Evolutionary conservation across 1,139 yeast genomes (phyloP).

Genomic region (Candida freyschussii): DNA sequence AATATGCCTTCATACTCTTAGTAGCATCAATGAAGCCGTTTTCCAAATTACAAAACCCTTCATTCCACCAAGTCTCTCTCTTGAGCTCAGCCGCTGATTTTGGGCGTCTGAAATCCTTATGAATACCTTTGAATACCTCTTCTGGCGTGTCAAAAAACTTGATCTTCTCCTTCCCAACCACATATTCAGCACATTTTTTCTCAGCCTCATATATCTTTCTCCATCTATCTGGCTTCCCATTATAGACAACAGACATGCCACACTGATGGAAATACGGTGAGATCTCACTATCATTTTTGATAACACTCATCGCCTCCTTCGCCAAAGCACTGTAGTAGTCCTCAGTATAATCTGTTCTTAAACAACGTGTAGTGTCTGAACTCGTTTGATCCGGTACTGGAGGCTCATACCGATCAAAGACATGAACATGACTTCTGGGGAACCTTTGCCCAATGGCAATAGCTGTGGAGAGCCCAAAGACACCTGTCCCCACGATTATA

Average conservation of each 20-base stretch:
- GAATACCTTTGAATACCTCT: conserved; percentile 11
- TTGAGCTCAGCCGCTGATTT: conserved; percentile 2
- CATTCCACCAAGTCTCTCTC: conserved; percentile 12
- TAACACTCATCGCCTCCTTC: conserved; percentile 26
- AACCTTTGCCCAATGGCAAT: conserved; percentile 30
- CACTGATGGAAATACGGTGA: conserved; percentile 8
- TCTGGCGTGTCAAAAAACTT: conserved; percentile 1
- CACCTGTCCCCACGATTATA: conserved; percentile 42
- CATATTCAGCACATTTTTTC: conserved; percentile 2
- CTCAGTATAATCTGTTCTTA: conserved; percentile 38
- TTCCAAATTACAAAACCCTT: conserved; percentile 10
- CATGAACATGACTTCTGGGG: conserved; percentile 24
- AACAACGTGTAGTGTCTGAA: conserved; percentile 38
- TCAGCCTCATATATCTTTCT: conserved; percentile 4
- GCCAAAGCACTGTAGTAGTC: conserved; percentile 36
- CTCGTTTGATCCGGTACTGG: conserved; percentile 36
- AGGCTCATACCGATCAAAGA: conserved; percentile 33
- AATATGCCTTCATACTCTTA: conserved; percentile 10
- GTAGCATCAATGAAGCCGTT: conserved; percentile 14
- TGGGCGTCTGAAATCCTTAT: conserved; percentile 2
- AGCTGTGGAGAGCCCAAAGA: conserved; percentile 41
- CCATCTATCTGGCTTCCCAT: conserved; percentile 8
- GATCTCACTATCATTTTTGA: conserved; percentile 8
- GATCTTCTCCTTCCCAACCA: conserved; percentile 6
- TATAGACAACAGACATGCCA: conserved; percentile 15